Base-by-base conservation (phyloP, 1,284 basidiomycete genomes). In the Moesziomyces antarcticus region DNA sequence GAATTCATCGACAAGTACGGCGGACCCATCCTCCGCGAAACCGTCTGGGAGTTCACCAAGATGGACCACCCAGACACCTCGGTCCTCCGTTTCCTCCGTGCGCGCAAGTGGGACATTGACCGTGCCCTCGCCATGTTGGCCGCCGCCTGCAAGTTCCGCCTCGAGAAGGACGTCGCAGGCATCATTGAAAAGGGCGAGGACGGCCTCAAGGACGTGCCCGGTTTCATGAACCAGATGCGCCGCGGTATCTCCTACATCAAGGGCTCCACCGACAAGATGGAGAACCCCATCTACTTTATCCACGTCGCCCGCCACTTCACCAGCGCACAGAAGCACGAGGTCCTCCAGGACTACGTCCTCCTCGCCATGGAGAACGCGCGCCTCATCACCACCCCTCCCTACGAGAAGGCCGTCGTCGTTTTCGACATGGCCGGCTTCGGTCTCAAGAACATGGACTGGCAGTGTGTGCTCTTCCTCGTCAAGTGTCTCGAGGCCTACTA, bases 371-470 rank as follows among this genome's bases (percentile, higher is more conserved):
- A 82, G 59, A 80, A 80, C 43, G 68, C 76, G 11, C 81, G 80
- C 56, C 64, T 67, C 53, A 68, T 84, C 51, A 78, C 72, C 62
- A 82, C 82, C 24, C 72, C 82, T 5, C 81, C 83, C 16, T 78
- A 77, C 63, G 80, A 82, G 41, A 82, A 81, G 73, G 71, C 76
- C 45, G 68, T 82, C 27, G 76, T 82, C 65, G 52, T 84, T 52
- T 82, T 84, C 54, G 82, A 84, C 70, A 78, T 84, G 76, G 61
- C 68, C 18, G 81, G 81, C 20, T 84, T 84, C 57, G 82, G 82
- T 56, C 77, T 84, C 62, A 83, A 83, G 64, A 84, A 84, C 67
- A 82, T 82, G 79, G 82, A 84, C 77, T 84, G 82, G 82, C 75
- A 80, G 55, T 80, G 80, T 30, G 79, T 84, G 9, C 68, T 81